phyloP scores from a whole-genome alignment of 2,329 filamentous ascomycete genomes.

The Alternaria infectoria region DNA sequence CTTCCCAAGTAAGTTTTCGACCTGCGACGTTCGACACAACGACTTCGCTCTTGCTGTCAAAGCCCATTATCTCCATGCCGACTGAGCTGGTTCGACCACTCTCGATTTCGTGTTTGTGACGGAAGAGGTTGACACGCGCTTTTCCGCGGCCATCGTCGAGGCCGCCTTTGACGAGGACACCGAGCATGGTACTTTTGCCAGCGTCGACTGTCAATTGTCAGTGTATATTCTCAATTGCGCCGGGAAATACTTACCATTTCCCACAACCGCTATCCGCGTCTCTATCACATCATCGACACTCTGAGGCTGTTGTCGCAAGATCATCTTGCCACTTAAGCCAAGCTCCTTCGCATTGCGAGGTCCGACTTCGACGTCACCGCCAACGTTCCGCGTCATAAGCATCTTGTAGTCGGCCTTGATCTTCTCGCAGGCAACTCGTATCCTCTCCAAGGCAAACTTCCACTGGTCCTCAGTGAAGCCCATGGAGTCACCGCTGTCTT shows the following conservation, averaged over 20 bases:
- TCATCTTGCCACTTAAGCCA: constrained; percentile 81
- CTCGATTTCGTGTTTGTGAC: constrained; percentile 98
- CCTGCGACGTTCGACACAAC: constrained; percentile 82
- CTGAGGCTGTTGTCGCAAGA: constrained; percentile 76
- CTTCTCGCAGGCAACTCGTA: constrained; percentile 69
- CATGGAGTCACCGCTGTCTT: constrained; percentile 89
- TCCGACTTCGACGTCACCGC: constrained; percentile 73
- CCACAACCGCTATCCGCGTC: constrained; percentile 94
- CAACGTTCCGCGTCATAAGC: constrained; percentile 89
- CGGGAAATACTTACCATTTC: constrained; percentile 71
- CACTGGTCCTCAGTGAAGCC: constrained; percentile 75
- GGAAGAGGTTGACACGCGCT: constrained; percentile 92
- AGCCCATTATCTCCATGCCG: constrained; percentile 97
- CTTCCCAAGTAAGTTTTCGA: constrained; percentile 92
- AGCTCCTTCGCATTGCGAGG: constrained; percentile 70
- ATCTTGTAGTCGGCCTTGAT: constrained; percentile 78
- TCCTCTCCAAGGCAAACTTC: constrained; percentile 70
- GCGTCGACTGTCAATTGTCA: constrained; percentile 72
- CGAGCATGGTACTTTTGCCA: constrained; percentile 94
- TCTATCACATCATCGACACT: constrained; percentile 89
- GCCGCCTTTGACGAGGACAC: constrained; percentile 92
- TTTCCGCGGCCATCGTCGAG: constrained; percentile 94
- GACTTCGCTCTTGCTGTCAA: constrained; percentile 84
- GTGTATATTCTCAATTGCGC: background rate
- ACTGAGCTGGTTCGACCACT: constrained; percentile 94